A percentile compares a stretch with the other conserved stretches of the same genome.
These are phyloP conservation scores for Aegilops tauschii DNA, from an alignment of 176 grass and related monocot genomes.

Conservation along the genomic window DNA sequence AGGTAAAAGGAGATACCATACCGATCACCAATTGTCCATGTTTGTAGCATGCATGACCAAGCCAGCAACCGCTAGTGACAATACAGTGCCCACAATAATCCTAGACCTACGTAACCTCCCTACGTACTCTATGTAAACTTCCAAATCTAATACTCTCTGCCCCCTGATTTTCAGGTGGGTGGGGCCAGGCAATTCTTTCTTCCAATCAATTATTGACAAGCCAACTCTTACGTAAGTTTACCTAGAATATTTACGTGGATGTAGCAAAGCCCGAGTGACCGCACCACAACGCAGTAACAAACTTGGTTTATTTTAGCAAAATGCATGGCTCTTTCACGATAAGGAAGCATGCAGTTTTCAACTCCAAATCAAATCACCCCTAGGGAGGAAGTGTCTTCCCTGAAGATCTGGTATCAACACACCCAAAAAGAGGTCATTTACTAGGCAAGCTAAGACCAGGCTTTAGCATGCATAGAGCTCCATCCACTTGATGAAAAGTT, in stretches of 20 bases:
- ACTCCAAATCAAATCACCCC: constrained; percentile 35
- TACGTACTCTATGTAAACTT: too few relatives aligned
- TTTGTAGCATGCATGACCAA: constrained; percentile 24
- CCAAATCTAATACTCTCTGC: too few relatives aligned
- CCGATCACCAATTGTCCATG: constrained; percentile 29
- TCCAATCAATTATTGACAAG: too few relatives aligned
- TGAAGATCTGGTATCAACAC: constrained; percentile 32
- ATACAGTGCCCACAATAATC: neutral
- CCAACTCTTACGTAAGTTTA: too few relatives aligned
- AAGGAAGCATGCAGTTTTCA: constrained; percentile 50
- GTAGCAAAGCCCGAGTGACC: too few relatives aligned
- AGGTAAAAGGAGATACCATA: constrained; percentile 32
- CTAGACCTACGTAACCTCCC: too few relatives aligned
- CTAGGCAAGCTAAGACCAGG: constrained; percentile 35
- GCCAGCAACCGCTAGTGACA: constrained; percentile 20
- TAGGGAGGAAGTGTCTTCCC: constrained; percentile 6
- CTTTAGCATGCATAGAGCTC: constrained; percentile 30
- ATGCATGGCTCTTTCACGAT: neutral
- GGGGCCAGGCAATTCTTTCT: too few relatives aligned
- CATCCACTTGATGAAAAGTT: constrained; percentile 50
- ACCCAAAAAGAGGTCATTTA: constrained; percentile 31
- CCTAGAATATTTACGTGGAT: too few relatives aligned
- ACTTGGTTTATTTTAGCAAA: constrained; percentile 29
- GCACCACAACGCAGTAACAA: neutral
- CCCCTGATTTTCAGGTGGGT: too few relatives aligned